Base-by-base conservation (phyloP, 768 basidiomycete genomes). In the Grammothele lineata region DNA sequence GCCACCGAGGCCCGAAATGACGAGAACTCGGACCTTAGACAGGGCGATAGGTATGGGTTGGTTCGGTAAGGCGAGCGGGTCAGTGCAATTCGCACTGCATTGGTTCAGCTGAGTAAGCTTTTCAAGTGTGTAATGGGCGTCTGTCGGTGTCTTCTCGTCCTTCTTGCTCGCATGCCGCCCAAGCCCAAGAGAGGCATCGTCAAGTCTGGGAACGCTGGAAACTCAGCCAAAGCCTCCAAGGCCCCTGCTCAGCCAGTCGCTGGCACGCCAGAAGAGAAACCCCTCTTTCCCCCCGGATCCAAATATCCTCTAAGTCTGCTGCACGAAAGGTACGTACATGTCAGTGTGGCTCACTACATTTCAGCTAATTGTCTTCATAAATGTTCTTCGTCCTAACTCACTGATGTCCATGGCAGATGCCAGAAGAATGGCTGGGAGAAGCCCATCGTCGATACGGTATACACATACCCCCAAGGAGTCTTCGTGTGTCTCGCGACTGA, bases 341-440 rank as follows among this genome's bases (percentile, higher is more conserved):
- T 30, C 14, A 14, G 8, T 30, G 14, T 7, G 27, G 8, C 8
- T 30, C 7, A 30, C 8, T 30, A 7, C 27, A 30, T 30, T 7
- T 7, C 27, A 14, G 27, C 7, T 30, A n/a, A n/a, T n/a, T n/a
- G n/a, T n/a, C n/a, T n/a, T n/a, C n/a, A n/a, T n/a, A n/a, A n/a
- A n/a, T n/a, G n/a, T n/a, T n/a, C n/a, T n/a, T n/a, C n/a, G n/a
- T 39, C 35, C 11, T 19, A 24, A 26, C 11, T 9, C 18, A 22
- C 37, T 42, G 27, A 7, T 35, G 14, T 17, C 23, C 18, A 30
- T 18, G 27, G 14, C 43, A 89, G 87, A 65, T 94, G 91, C 60
- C 89, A 92, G 61, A 93, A 94, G 65, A 74, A 78, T 41, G 91
- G 87, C 2, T 95, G 91, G 91, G 89, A 92, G 48, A 84, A 85